Base-by-base conservation (phyloP, 768 basidiomycete genomes). In the Boletus huronensis region DNA sequence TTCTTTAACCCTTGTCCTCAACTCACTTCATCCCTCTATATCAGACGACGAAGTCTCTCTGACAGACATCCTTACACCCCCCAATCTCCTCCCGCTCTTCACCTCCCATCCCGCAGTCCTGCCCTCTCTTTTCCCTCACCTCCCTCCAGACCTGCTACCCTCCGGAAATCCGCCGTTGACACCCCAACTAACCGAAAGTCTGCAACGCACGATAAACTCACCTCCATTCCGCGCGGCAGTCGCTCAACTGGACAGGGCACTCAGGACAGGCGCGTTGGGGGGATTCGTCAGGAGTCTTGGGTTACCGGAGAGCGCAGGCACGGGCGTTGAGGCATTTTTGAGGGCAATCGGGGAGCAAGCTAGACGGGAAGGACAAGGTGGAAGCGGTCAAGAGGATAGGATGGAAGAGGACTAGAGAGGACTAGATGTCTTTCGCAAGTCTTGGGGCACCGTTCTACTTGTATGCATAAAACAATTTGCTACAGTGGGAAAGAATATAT, bases 401-500 rank as follows among this genome's bases (percentile, higher is more conserved):
- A 94, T 94, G 91, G 87, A 93, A 63, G 91, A 91, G 8, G 88
- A 92, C 65, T 91, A 63, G 63, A 63, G 91, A 91, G 8, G 88
- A 92, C 65, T 91, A 63, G 63, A 47, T 16, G 5, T 31, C 6
- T 23, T 21, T 26, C 21, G 26, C 1, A 10, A 23, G 6, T 36
- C 6, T 17, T 11, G 1, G 11, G n/a, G 23, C 6, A 3, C 11
- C 21, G 7, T 23, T 46, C 44, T 49, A 31, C 29, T 14, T 35
- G 25, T 36, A n/a, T 36, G 43, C 31, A 62, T 28, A 31, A 34
- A 26, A 35, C 51, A 45, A 26, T 50, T 36, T 25, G 34, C 48
- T 28, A 52, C 51, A 34, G 29, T 2, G 19, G n/a, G 31, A 26
- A 41, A 36, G 4, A 36, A n/a, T 19, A 28, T 23, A 40, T 36